Evolutionary conservation across 768 basidiomycete species (phyloP), one percentile per base, ranked within the genome.

Genomic region (Sporobolomyces roseus): DNA sequence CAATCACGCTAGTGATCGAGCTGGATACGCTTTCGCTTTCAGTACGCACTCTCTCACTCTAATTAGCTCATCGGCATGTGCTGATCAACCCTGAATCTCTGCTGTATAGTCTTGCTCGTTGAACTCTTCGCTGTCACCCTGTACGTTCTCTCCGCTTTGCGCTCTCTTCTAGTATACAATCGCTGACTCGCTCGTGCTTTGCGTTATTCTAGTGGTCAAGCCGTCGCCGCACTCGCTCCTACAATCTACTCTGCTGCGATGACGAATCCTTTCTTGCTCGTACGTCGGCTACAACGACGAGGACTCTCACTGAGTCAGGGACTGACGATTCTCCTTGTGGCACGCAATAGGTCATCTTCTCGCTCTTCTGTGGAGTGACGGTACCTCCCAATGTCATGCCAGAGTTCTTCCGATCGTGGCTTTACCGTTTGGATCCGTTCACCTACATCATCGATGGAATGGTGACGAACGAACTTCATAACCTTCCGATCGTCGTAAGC

Each of bases 361-460:
- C 84, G 6, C 83, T 86, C 21, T 91, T 91, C 83, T 89, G 88
- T 73, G 90, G 90, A 76, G 88, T 90, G 21, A 87, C 87, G 1
- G 84, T 90, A 62, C 88, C 88, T 0, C 87, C 83, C 65, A 84
- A 86, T 0, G 82, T 82, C 6, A 78, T 90, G 77, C 81, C 82
- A 14, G 76, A 77, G 33, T 90, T 89, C 82, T 90, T 87, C 87
- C 80, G 83, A 69, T 82, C 81, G n/a, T 91, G 89, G 89, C 78
- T 91, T 21, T 91, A 91, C 78, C 81, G 86, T 52, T 69, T 77
- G 12, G 65, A 78, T 56, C 89, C 90, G 0, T 89, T 85, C 77
- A 90, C 88, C 0, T 84, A 88, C 29, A 81, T 85, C 16, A 78
- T 91, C 30, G 82, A 85, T 9, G 85, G 89, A 23, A 87, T 91